Conservation (phyloP, 495 filamentous ascomycete species). For the Talaromyces ruber region DNA sequence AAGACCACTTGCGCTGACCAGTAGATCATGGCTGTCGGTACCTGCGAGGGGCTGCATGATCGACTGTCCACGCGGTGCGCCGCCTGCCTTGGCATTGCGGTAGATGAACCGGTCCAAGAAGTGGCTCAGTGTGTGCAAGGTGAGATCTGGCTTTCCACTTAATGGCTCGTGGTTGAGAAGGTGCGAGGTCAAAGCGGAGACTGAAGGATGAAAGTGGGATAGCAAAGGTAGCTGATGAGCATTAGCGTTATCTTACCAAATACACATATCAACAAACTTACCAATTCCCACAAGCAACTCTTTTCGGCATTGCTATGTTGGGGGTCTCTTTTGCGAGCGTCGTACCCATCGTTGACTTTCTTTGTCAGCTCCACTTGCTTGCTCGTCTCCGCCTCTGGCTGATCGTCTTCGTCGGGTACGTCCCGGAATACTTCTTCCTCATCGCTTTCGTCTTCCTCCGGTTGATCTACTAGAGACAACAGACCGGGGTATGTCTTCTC, state of each 20-base stretch:
- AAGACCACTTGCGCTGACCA: constrained; percentile 48
- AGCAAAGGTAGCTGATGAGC: constrained; percentile 55
- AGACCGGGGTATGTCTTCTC: constrained; percentile 67
- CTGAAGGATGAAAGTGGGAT: constrained; percentile 86
- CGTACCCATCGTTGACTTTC: constrained; percentile 46
- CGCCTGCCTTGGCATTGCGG: constrained; percentile 69
- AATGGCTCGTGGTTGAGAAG: constrained; percentile 58
- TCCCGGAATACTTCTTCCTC: constrained; percentile 69
- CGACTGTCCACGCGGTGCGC: constrained; percentile 58
- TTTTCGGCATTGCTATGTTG: constrained; percentile 83
- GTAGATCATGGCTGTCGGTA: constrained; percentile 50
- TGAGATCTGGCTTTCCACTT: constrained; percentile 80
- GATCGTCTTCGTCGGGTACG: constrained; percentile 48
- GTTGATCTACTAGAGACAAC: constrained; percentile 59
- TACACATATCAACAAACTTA: constrained; percentile 24
- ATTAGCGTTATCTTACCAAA: not conserved
- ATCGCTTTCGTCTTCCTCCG: constrained; percentile 57
- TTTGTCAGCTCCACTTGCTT: constrained; percentile 12
- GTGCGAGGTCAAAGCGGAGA: constrained; percentile 71
- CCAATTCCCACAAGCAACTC: constrained; percentile 88
- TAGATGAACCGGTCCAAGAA: constrained; percentile 98
- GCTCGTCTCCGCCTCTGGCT: constrained; percentile 10
- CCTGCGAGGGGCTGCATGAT: constrained; percentile 93
- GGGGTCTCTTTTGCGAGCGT: constrained; percentile 84
- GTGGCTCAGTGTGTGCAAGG: constrained; percentile 78